phyloP scores from a whole-genome alignment of 1,139 yeast species.

The Candida neerlandica region DNA sequence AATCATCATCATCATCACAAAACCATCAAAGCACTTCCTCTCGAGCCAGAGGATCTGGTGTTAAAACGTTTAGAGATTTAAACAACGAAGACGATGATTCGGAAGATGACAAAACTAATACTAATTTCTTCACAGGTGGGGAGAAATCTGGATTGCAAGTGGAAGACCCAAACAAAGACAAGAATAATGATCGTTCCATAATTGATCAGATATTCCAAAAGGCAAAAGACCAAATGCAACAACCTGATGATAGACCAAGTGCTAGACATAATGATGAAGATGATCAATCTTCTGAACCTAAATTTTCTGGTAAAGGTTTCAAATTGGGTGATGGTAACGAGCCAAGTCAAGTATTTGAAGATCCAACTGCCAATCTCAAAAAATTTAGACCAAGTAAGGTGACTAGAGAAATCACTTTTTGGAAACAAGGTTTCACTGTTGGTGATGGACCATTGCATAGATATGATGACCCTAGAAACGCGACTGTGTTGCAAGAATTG shows the following conservation, averaged over 20 bases:
- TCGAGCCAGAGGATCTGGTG: slow-evolving; percentile 17
- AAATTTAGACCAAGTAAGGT: slow-evolving; percentile 50
- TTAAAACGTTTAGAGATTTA: slow-evolving; percentile 56
- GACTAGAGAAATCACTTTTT: slow-evolving; percentile 79
- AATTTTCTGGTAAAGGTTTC: slow-evolving; percentile 75
- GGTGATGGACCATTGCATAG: slow-evolving; percentile 86
- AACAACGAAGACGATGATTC: slow-evolving; percentile 46
- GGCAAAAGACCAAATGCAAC: slow-evolving; percentile 46
- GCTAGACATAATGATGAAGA: slow-evolving; percentile 21
- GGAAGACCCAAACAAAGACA: slow-evolving; percentile 76
- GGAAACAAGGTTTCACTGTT: slow-evolving; percentile 95
- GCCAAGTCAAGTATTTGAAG: slow-evolving; percentile 41
- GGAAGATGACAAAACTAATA: slow-evolving; percentile 66
- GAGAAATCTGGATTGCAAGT: slow-evolving; percentile 93
- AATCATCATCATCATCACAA: neutral
- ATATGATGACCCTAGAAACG: slow-evolving; percentile 89
- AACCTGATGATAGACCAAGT: slow-evolving; percentile 48
- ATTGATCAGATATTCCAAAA: slow-evolving; percentile 49
- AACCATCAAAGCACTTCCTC: slow-evolving; percentile 3
- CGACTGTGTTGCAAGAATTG: slow-evolving; percentile 73
- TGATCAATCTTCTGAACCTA: slow-evolving; percentile 16
- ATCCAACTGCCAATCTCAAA: slow-evolving; percentile 26
- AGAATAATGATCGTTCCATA: slow-evolving; percentile 40
- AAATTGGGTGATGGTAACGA: slow-evolving; percentile 69
- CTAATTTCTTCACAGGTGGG: slow-evolving; percentile 90